phyloP scores from a whole-genome alignment of 2,329 filamentous ascomycete species.

The Sphaceloma murrayae region DNA sequence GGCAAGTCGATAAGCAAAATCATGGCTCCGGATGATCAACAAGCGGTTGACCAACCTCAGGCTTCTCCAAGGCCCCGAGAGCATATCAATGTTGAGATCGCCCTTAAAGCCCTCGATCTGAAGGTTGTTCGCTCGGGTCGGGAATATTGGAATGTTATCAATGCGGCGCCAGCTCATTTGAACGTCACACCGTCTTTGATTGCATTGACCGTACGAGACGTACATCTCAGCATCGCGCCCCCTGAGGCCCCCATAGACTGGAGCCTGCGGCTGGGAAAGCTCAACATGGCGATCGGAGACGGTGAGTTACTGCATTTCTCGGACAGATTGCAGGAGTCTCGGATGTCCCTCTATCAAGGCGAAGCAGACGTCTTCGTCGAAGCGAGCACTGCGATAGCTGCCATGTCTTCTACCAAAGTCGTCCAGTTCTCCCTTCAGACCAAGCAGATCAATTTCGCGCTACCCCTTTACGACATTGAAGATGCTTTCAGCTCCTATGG shows the following conservation, averaged over 20 bases:
- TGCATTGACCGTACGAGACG: neutral
- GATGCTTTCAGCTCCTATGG: constrained; percentile 84
- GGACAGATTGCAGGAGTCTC: constrained; percentile 8
- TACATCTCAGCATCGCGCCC: neutral
- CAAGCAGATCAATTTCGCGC: constrained; percentile 53
- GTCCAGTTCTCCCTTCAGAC: constrained; percentile 55
- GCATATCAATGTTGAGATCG: no score
- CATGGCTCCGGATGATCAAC: neutral
- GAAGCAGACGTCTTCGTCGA: constrained; percentile 21
- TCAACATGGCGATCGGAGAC: constrained; percentile 2
- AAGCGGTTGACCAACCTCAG: no score
- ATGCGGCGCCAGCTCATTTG: neutral
- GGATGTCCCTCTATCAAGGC: constrained; percentile 8
- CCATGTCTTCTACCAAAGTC: constrained; percentile 21
- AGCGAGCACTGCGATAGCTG: constrained; percentile 20
- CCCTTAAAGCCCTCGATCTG: neutral
- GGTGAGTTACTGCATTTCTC: constrained; percentile 8
- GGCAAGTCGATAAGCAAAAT: neutral
- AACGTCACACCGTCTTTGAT: neutral
- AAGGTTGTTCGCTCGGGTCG: neutral
- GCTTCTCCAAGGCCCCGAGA: no score
- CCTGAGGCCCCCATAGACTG: constrained; percentile 2
- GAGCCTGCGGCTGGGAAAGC: constrained; percentile 3
- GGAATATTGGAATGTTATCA: neutral
- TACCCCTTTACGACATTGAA: constrained; percentile 46